phyloP scores from a whole-genome alignment of 2,329 filamentous ascomycete species.

The Aspergillus jensenii region DNA sequence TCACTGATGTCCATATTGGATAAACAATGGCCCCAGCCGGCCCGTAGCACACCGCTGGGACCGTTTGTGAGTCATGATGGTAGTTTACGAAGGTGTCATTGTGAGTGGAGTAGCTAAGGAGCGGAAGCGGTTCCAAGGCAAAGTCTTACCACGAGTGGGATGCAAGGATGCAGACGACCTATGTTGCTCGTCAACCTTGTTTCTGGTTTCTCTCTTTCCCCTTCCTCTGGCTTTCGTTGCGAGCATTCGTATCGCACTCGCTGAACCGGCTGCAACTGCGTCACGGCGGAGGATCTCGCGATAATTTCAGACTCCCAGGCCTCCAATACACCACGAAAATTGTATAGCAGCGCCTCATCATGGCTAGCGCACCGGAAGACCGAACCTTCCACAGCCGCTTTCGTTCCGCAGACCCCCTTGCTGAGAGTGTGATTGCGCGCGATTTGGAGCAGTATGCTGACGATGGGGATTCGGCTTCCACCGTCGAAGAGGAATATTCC shows the following conservation, averaged over 20 bases:
- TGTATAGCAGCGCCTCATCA: slow-evolving; percentile 14
- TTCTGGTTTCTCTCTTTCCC: slow-evolving; percentile 5
- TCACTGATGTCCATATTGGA: background rate
- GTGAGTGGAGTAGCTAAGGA: slow-evolving; percentile 3
- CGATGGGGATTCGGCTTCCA: slow-evolving; percentile 45
- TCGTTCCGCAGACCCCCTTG: slow-evolving; percentile 63
- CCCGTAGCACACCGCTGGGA: background rate
- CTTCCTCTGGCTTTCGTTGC: background rate
- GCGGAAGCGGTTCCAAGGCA: slow-evolving; percentile 1
- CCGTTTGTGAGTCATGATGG: slow-evolving; percentile 5
- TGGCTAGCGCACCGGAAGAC: slow-evolving; percentile 31
- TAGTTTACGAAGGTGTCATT: background rate
- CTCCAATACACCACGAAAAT: background rate
- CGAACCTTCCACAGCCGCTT: slow-evolving; percentile 47
- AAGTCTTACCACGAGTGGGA: slow-evolving; percentile 4
- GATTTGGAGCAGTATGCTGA: slow-evolving; percentile 67
- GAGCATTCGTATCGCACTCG: background rate
- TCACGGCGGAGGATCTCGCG: background rate
- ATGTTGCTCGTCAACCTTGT: background rate
- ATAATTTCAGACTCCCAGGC: background rate
- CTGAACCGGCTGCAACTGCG: background rate
- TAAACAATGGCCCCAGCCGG: background rate
- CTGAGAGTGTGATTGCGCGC: slow-evolving; percentile 63
- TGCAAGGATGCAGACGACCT: background rate
- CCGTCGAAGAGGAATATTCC: slow-evolving; percentile 39